Evolutionary conservation across 257 asterid genomes (phyloP).

Genomic region (Ehretia macrophylla): DNA sequence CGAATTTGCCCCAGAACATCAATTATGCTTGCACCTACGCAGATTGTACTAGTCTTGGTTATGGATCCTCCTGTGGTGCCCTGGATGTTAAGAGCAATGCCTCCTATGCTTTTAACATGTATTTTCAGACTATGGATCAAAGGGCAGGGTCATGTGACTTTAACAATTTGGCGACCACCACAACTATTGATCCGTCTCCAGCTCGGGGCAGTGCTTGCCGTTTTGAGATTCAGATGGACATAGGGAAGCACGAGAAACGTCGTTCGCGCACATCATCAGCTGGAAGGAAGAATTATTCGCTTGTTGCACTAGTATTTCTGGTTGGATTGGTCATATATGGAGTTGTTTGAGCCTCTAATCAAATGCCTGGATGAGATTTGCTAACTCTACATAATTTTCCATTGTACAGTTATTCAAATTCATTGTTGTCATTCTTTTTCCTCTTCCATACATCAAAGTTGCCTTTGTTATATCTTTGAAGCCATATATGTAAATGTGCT

Average conservation of each 20-base stretch:
- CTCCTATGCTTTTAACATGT: slow-evolving; percentile 79
- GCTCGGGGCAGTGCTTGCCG: slow-evolving; percentile 36
- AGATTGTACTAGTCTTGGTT: slow-evolving; percentile 88
- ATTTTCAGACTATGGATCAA: slow-evolving; percentile 73
- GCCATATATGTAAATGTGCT: no score
- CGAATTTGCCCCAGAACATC: slow-evolving; percentile 37
- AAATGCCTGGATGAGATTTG: background rate
- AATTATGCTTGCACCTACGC: slow-evolving; percentile 64
- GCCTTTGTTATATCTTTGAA: background rate
- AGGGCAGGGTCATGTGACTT: slow-evolving; percentile 72
- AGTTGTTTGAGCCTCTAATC: slow-evolving; percentile 4
- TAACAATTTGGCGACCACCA: slow-evolving; percentile 42
- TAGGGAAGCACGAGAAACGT: slow-evolving; percentile 32
- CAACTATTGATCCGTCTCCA: slow-evolving; percentile 63
- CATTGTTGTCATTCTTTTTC: background rate
- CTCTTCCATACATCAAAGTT: background rate
- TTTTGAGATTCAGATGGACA: slow-evolving; percentile 77
- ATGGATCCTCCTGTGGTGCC: slow-evolving; percentile 71
- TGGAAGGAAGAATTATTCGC: slow-evolving; percentile 3
- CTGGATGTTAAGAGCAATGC: slow-evolving; percentile 57
- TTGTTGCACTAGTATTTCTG: slow-evolving; percentile 16
- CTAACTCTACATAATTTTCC: background rate
- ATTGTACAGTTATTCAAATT: background rate
- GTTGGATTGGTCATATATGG: slow-evolving; percentile 12
- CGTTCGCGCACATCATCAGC: slow-evolving; percentile 42